Evolutionary conservation across 257 asterid species (phyloP), one percentile per base, ranked within the genome.

Genomic region (Jacaranda copaia): DNA sequence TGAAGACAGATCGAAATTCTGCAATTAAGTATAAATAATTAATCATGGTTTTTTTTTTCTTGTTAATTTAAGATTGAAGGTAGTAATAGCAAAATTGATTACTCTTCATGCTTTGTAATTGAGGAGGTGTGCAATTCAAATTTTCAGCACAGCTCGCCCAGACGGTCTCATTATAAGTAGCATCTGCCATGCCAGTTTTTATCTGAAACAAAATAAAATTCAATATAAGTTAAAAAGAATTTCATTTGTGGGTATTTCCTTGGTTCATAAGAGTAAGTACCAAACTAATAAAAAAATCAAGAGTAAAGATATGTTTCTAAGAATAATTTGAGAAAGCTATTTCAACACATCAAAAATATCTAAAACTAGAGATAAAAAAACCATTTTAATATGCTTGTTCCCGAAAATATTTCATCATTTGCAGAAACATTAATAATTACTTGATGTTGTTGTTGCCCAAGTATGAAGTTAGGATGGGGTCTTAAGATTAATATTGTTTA

Each of bases 81-180:
- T 10, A 19, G 61, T 55, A 55, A n/a, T 55, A 8, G 8, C 5
- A 4, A 15, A 15, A 2, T 5, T 4, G 2, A 11, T 12, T 52
- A 78, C 82, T 74, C 25, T 62, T 43, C 14, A 72, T 39, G 38
- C 14, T 40, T n/a, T 64, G 12, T 4, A 64, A 2, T 64, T 79
- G 82, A 55, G 35, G 6, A 20, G 68, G 52, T 3, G 35, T 49
- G 74, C 82, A 79, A 32, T 14, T 3, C 38, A 73, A 35, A 15
- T 51, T 58, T 2, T 6, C 4, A 8, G 20, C 16, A 64, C 82
- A 79, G 19, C 55, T 46, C 6, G 1, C 2, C 82, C 82, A 72
- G 61, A 32, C 9, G 19, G 53, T 35, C 36, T 25, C 74, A n/a
- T 36, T 56, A 0, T 7, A 5, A 4, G 5, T 8, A 6, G n/a